A percentile compares a stretch with the other conserved stretches of the same genome.
Conservation (phyloP, 148 eudicot species). For the Amaranthus palmeri region DNA sequence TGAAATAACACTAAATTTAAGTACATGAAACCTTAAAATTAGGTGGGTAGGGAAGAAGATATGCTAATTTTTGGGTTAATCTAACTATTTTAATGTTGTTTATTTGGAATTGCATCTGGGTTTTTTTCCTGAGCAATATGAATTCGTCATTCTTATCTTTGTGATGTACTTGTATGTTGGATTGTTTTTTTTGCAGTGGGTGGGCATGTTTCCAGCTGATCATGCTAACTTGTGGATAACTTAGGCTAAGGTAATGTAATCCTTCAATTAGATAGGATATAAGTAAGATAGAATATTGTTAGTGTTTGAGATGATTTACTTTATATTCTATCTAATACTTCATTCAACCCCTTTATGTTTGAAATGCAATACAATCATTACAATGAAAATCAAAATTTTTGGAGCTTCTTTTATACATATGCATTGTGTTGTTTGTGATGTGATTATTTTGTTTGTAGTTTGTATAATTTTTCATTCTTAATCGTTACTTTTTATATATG, state of each 20-base stretch:
- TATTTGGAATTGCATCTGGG: not conserved
- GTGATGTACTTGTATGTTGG: not conserved
- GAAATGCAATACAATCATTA: not conserved
- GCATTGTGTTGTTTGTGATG: too few species aligned
- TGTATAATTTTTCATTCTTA: too few species aligned
- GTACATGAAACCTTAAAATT: too few species aligned
- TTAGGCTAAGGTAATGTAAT: conserved; percentile 14
- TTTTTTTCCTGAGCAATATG: not conserved
- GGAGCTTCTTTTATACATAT: not conserved
- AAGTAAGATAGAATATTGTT: too few species aligned
- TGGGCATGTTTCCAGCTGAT: conserved; percentile 10
- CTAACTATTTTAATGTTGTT: not conserved
- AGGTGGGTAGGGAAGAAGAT: not conserved
- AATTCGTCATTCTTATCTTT: not conserved
- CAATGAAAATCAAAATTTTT: not conserved
- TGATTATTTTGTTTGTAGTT: too few species aligned
- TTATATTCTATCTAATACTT: too few species aligned
- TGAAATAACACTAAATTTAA: not conserved
- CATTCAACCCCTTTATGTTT: not conserved
- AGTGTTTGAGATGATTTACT: too few species aligned
- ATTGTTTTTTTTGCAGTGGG: conserved; percentile 1
- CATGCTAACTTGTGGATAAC: conserved; percentile 22
- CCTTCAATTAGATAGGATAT: too few species aligned
- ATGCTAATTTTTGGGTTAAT: not conserved
- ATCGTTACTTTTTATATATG: too few species aligned